These are phyloP conservation scores for Millerago galiae DNA, from an alignment of 805 yeast genomes.

Conservation along the genomic window DNA sequence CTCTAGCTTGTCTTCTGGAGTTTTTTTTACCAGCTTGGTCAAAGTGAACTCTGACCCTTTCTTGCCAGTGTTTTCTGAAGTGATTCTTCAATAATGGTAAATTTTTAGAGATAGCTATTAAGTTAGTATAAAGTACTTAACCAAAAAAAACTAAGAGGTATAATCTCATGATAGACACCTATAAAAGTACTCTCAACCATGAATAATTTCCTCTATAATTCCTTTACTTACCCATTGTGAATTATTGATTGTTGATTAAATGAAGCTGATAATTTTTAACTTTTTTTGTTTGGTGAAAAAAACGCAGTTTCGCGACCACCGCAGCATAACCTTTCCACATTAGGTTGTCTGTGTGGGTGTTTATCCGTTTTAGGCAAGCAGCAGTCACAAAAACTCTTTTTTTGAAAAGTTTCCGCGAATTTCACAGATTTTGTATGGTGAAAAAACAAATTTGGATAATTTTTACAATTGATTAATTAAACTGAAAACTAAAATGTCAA, in stretches of 20 bases:
- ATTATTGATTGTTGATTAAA: slow-evolving; percentile 14
- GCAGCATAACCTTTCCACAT: slow-evolving; percentile 5
- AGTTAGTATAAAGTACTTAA: slow-evolving; percentile 6
- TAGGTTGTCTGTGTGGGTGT: slow-evolving; percentile 5
- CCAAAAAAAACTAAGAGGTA: too few relatives aligned
- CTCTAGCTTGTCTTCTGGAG: slow-evolving; percentile 93
- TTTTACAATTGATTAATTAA: slow-evolving; percentile 7
- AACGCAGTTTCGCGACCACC: background rate
- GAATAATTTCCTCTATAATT: background rate
- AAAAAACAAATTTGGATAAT: slow-evolving; percentile 22
- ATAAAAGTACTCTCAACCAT: too few relatives aligned
- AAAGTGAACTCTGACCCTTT: slow-evolving; percentile 98
- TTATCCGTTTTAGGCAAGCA: slow-evolving; percentile 4
- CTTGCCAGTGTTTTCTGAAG: slow-evolving; percentile 99
- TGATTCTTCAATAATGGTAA: slow-evolving; percentile 99
- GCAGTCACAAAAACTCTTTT: background rate
- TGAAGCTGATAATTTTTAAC: slow-evolving; percentile 6
- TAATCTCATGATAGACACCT: too few relatives aligned
- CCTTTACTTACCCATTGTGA: slow-evolving; percentile 38
- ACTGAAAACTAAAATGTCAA: slow-evolving; percentile 46
- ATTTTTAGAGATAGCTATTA: slow-evolving; percentile 95
- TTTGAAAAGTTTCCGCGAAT: background rate
- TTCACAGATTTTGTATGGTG: slow-evolving; percentile 2
- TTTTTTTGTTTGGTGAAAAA: slow-evolving; percentile 13
- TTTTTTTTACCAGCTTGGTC: slow-evolving; percentile 99